Evolutionary conservation across 495 filamentous ascomycete genomes (phyloP), one percentile per base, ranked within the genome.

Genomic region (Darksidea phi): DNA sequence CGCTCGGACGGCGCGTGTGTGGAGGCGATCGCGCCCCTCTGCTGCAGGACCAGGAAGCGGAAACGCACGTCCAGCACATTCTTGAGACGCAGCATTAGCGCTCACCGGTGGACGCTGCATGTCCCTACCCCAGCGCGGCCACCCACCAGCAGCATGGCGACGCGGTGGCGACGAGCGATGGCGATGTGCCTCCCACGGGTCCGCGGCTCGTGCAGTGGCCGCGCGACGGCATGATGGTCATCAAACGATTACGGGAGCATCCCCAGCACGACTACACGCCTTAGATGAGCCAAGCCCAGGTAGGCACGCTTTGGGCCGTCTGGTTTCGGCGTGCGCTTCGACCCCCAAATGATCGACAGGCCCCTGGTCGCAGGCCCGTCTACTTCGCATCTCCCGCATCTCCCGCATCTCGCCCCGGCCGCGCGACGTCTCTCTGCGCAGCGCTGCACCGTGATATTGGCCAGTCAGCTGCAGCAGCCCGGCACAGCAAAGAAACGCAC

Each of bases 1-100:
- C 24, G 52, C 37, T 45, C 37, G 46, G 24, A 50, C 11, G 20
- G 47, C 6, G 13, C 17, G 46, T 37, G 1, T 45, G 48, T 36
- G n/a, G 23, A 48, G 51, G 57, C 57, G 13, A 37, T 15, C 6
- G 26, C 17, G 21, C 2, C 7, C 15, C 23, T 51, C 17, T 10
- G 47, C 52, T 63, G 53, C 60, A 63, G 53, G 60, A 11, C 46
- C 6, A 18, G 28, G 46, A 26, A 34, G 13, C 41, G 45, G 34
- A 45, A 28, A 45, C 57, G 60, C 60, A 63, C 28, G 54, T 42
- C 52, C 20, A 51, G 21, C 60, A 63, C 53, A 57, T 23, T 55
- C 37, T 45, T 57, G 60, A 63, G 57, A 63, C 60, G 20, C 60
- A 46, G 52, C 47, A 57, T 55, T 63, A 49, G 58, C 46, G 12